Percentiles rank a stretch among this genome's conserved stretches.
These are phyloP conservation scores for Lyophyllum decastes DNA, from an alignment of 768 basidiomycete species.

Conservation along the genomic window DNA sequence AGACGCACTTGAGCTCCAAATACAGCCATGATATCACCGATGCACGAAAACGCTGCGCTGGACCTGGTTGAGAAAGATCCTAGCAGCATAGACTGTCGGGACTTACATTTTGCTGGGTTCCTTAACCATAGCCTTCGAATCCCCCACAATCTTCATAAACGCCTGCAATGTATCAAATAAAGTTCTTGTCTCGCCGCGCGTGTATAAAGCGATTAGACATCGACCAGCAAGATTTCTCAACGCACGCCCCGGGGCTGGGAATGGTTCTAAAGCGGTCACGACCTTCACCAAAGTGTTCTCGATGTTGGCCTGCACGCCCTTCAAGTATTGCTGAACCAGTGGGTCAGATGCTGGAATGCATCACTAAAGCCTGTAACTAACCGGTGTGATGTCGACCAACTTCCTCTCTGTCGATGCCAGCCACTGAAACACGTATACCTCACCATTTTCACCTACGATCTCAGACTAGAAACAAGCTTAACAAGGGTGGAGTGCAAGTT, in stretches of 20 bases:
- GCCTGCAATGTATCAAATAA: constrained; percentile 86
- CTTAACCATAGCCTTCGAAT: constrained; percentile 66
- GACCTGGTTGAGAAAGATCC: constrained; percentile 5
- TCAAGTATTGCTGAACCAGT: constrained; percentile 60
- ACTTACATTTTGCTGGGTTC: constrained; percentile 70
- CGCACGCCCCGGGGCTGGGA: constrained; percentile 87
- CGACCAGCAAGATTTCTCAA: constrained; percentile 76
- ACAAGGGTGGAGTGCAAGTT: not conserved
- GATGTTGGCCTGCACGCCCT: constrained; percentile 59
- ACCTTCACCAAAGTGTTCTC: constrained; percentile 70
- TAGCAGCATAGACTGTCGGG: not conserved
- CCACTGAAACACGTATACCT: constrained; percentile 87
- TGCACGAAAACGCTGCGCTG: constrained; percentile 83
- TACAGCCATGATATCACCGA: constrained; percentile 85
- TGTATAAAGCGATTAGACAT: constrained; percentile 76
- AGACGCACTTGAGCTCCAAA: constrained; percentile 76
- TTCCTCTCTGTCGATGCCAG: constrained; percentile 65
- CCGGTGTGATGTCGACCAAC: constrained; percentile 49
- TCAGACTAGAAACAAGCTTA: constrained; percentile 48
- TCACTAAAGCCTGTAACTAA: constrained; percentile 35
- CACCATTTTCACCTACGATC: constrained; percentile 72
- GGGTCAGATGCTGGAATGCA: constrained; percentile 10
- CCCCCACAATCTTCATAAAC: constrained; percentile 73
- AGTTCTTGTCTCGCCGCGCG: constrained; percentile 77
- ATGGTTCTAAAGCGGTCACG: constrained; percentile 60